These are phyloP conservation scores for Epichloe bromicola DNA, from an alignment of 2,329 filamentous ascomycete species.

Conservation along the genomic window DNA sequence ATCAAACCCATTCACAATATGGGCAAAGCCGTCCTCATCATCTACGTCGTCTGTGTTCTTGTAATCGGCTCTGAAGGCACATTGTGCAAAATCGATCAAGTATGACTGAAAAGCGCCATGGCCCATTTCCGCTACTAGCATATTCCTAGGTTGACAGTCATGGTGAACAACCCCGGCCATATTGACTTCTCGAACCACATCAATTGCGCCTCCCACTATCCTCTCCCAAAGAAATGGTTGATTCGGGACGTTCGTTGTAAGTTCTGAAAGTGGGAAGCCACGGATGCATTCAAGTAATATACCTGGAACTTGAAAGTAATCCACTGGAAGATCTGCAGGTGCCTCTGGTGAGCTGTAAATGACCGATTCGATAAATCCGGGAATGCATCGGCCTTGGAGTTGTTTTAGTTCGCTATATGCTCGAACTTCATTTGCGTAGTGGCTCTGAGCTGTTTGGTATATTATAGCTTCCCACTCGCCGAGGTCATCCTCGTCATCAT, in stretches of 20 bases:
- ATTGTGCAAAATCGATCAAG: conserved; percentile 7
- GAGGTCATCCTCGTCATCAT: conserved; percentile 1
- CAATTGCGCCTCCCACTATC: not conserved
- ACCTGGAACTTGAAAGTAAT: conserved; percentile 3
- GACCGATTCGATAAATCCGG: conserved; percentile 4
- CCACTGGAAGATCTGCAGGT: conserved; percentile 4
- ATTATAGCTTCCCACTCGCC: conserved; percentile 5
- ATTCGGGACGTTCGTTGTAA: conserved; percentile 2
- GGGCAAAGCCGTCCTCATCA: conserved; percentile 4
- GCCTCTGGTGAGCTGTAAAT: not conserved
- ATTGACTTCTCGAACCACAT: conserved; percentile 3
- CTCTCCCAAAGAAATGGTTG: not conserved
- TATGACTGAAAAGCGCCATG: not conserved
- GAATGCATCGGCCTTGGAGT: conserved; percentile 5
- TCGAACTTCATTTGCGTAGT: conserved; percentile 4
- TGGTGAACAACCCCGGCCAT: conserved; percentile 4
- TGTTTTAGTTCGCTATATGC: conserved; percentile 4
- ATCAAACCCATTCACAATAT: conserved; percentile 2
- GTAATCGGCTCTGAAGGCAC: conserved; percentile 5
- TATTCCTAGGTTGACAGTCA: conserved; percentile 6
- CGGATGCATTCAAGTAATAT: conserved; percentile 5
- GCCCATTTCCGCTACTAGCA: conserved; percentile 2
- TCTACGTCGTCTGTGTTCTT: conserved; percentile 4
- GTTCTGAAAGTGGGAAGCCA: conserved; percentile 4
- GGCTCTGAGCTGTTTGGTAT: conserved; percentile 2